A percentile compares a stretch with the other conserved stretches of the same genome.
phyloP scores from a whole-genome alignment of 306 rosid species.

The Trifolium pratense region DNA sequence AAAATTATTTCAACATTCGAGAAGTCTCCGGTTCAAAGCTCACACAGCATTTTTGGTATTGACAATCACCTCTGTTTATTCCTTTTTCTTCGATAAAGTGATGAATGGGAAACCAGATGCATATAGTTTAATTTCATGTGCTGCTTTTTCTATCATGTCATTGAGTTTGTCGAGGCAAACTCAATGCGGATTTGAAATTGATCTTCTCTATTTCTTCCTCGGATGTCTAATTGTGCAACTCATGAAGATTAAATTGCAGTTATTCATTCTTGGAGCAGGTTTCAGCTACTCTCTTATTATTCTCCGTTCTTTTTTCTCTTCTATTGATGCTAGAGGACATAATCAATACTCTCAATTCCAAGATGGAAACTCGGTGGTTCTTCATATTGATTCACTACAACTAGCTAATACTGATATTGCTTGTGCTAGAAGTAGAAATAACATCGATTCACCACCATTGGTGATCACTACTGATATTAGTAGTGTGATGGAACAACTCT shows the following conservation, averaged over 20 bases:
- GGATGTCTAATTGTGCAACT: conserved; percentile 29
- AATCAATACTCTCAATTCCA: not conserved
- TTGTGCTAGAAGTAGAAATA: not conserved
- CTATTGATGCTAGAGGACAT: not conserved
- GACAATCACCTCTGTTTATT: not conserved
- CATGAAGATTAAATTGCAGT: conserved; percentile 23
- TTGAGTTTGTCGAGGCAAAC: conserved; percentile 13
- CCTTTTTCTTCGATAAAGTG: not conserved
- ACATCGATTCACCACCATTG: not conserved
- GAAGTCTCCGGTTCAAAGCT: not conserved
- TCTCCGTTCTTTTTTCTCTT: conserved; percentile 9
- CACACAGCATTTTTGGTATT: not conserved
- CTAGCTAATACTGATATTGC: not conserved
- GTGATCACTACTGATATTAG: not conserved
- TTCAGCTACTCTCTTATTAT: not conserved
- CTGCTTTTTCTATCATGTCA: conserved; percentile 20
- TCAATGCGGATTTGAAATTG: conserved; percentile 18
- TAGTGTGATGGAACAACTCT: not conserved
- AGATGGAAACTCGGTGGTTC: not conserved
- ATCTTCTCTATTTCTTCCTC: conserved; percentile 8
- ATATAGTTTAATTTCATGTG: conserved; percentile 20
- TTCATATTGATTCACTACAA: not conserved
- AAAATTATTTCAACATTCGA: not conserved
- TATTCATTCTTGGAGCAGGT: not conserved
- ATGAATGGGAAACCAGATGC: conserved; percentile 22